These are phyloP conservation scores for Calonectria hongkongensis DNA, from an alignment of 2,329 filamentous ascomycete genomes.

Conservation along the genomic window DNA sequence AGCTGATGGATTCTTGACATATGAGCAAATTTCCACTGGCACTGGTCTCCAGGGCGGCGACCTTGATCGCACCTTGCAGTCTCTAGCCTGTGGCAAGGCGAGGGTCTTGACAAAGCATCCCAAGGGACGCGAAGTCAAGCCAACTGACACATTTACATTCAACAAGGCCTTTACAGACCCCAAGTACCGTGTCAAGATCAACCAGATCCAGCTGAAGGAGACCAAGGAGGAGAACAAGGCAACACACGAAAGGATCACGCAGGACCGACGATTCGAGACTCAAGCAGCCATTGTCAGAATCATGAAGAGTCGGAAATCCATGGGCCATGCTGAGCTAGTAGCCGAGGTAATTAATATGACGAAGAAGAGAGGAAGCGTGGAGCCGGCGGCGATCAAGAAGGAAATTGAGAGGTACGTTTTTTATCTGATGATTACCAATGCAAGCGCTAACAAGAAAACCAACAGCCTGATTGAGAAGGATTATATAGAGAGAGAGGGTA, in stretches of 20 bases:
- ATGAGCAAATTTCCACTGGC: slow-evolving; percentile 83
- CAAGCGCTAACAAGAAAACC: slow-evolving; percentile 35
- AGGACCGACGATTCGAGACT: slow-evolving; percentile 95
- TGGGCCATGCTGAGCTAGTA: slow-evolving; percentile 90
- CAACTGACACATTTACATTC: slow-evolving; percentile 88
- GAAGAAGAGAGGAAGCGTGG: slow-evolving; percentile 88
- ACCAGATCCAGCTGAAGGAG: slow-evolving; percentile 98
- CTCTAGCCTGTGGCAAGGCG: slow-evolving; percentile 92
- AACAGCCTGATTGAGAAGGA: slow-evolving; percentile 93
- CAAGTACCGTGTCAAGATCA: slow-evolving; percentile 97
- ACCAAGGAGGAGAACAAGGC: slow-evolving; percentile 96
- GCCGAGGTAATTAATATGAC: slow-evolving; percentile 95
- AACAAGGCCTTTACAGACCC: slow-evolving; percentile 86
- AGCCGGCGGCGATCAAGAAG: slow-evolving; percentile 92
- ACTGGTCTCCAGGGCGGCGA: slow-evolving; percentile 86
- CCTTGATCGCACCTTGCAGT: slow-evolving; percentile 93
- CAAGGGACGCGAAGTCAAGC: slow-evolving; percentile 85
- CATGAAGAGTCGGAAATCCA: slow-evolving; percentile 94
- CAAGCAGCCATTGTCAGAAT: slow-evolving; percentile 98
- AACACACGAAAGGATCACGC: slow-evolving; percentile 91
- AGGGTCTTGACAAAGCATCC: slow-evolving; percentile 91
- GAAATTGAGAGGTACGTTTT: slow-evolving; percentile 91
- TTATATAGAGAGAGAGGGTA: slow-evolving; percentile 88
- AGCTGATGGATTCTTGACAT: slow-evolving; percentile 79
- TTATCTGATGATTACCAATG: neutral